phyloP scores from a whole-genome alignment of 1,284 basidiomycete species.

The Pulchroboletus neoregius region DNA sequence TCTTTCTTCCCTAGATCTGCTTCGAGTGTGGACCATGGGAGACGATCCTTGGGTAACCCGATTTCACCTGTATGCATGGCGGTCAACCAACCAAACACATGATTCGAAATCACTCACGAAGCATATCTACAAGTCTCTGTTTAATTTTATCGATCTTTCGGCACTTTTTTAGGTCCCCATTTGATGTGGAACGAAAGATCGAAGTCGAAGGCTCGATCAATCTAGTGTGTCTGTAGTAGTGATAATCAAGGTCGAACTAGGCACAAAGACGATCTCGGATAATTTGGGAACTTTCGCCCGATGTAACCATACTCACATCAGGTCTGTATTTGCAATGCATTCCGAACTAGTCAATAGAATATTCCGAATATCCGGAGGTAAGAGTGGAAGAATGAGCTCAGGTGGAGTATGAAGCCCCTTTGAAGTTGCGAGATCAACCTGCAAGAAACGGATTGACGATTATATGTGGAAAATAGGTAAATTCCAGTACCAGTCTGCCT shows the following conservation, averaged over 20 bases:
- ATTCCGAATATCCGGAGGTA: not conserved
- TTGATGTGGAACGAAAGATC: not conserved
- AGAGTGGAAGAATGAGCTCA: not conserved
- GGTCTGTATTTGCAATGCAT: not conserved
- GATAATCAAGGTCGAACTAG: not conserved
- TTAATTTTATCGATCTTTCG: constrained; percentile 1
- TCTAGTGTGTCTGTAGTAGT: not conserved
- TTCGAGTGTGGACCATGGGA: constrained; percentile 2
- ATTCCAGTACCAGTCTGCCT: not conserved
- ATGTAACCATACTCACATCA: not conserved
- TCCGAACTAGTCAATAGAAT: not conserved
- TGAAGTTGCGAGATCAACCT: not conserved
- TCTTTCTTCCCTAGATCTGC: not conserved
- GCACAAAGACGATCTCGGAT: too few species aligned
- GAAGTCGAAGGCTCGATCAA: not conserved
- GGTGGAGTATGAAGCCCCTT: not conserved
- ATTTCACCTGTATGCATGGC: not conserved
- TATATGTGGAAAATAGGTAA: too few species aligned
- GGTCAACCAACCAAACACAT: too few species aligned
- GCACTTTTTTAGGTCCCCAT: not conserved
- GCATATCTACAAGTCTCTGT: not conserved
- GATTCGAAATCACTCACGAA: not conserved
- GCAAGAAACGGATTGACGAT: not conserved
- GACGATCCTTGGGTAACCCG: not conserved
- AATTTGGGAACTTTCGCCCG: too few species aligned